A percentile compares a stretch with the other conserved stretches of the same genome.
phyloP scores from a whole-genome alignment of 192 early-diverging fungal species.

The Geranomyces variabilis region DNA sequence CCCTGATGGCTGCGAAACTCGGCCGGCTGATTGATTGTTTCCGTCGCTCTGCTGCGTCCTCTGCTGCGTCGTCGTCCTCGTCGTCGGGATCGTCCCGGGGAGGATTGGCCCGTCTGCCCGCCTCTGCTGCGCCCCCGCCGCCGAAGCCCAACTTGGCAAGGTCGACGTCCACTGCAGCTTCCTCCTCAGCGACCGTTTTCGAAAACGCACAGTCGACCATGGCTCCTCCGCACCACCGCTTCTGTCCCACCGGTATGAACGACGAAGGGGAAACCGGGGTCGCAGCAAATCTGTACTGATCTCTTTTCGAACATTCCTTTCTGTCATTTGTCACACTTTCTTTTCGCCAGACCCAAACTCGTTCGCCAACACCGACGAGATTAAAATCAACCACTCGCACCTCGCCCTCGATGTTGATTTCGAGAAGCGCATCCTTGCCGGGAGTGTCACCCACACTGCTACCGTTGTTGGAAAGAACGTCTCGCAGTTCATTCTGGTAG shows the following conservation, averaged over 20 bases:
- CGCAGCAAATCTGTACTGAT: background rate
- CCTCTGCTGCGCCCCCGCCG: background rate
- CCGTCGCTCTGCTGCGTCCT: too few relatives aligned
- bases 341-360: conserved; percentile 84
- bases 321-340: background rate
- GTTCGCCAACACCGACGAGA: conserved; percentile 76
- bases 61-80: too few relatives aligned
- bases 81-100: too few relatives aligned
- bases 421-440: conserved; percentile 64
- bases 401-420: conserved; percentile 82
- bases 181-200: background rate
- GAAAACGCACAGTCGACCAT: background rate
- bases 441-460: conserved; percentile 67
- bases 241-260: conserved; percentile 6
- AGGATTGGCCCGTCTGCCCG: background rate
- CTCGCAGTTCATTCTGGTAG: conserved; percentile 57
- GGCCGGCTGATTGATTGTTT: too few relatives aligned
- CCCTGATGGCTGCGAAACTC: too few relatives aligned
- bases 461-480: conserved; percentile 57
- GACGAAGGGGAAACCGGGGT: background rate
- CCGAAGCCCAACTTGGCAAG: background rate
- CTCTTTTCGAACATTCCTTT: background rate
- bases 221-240: background rate
- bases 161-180: background rate
- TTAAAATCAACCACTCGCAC: conserved; percentile 75